Base-by-base conservation (phyloP, 108 stramenopile genomes). In the Cyclotella kingstonii region DNA sequence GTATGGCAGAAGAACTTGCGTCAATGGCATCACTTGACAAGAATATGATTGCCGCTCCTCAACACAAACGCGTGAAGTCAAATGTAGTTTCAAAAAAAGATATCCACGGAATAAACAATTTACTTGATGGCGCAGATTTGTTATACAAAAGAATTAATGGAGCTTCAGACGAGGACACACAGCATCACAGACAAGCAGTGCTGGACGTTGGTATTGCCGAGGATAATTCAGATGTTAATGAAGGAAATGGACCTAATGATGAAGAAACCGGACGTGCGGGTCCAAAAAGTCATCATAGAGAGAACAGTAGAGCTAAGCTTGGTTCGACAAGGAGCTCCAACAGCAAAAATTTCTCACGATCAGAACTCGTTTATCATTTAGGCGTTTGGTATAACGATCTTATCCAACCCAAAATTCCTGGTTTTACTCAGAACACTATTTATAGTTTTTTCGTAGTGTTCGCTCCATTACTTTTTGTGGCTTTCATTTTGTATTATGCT, bases 401-500 rank as follows among this genome's bases (percentile, higher is more conserved):
- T 38, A 66, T 74, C 34, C 25, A 28, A 34, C 73, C 73, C 12
- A 66, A 66, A 25, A 11, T 66, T n/a, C 73, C 73, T 15, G 35
- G 27, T 1, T 74, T 74, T 36, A 10, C 31, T 23, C 44, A 54
- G 44, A 54, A 30, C 22, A 44, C 63, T 17, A 55, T 30, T 33
- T 65, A 66, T 27, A 21, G 33, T 18, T n/a, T 69, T 25, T 23
- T 51, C 23, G 63, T 75, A 36, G 45, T 69, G 2, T 63, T 67
- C 25, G 6, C 59, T 18, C 76, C 76, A 25, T 29, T 68, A 49
- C 45, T 77, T 11, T 31, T 35, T 30, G 23, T 60, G 54, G 66
- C 76, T 7, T 50, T 71, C 27, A 66, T 71, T 15, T 53, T 77
- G 48, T 77, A 59, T 46, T 77, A 77, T 59, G 64, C 33, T 17